Base-by-base conservation (phyloP, 1,284 basidiomycete species). In the Trichosporon faecale region DNA sequence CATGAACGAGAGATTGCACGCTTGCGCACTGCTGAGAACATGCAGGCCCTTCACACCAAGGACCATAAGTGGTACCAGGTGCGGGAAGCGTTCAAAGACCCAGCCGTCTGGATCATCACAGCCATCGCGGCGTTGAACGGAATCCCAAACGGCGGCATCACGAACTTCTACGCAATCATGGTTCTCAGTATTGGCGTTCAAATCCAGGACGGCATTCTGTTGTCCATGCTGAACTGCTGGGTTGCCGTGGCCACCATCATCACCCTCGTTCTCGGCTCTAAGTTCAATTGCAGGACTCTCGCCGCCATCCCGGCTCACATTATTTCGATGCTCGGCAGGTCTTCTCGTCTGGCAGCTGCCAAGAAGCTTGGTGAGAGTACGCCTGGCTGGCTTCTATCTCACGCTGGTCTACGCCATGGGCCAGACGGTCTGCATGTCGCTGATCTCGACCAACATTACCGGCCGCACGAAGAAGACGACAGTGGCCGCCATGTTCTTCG, bases 1-100 rank as follows among this genome's bases (percentile, higher is more conserved):
- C 66, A 72, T 8, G 75, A 79, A n/a, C 78, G 77, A 63, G 60
- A 68, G 23, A 68, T 79, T 31, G 77, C 79, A 31, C 61, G 74
- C 25, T 73, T 76, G 11, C 75, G 80, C 40, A 67, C 65, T 2
- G 69, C 57, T 12, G 65, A 67, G 37, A 81, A 79, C 70, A 71
- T 74, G 60, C 78, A 80, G 70, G 76, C 73, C 64, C 70, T 76
- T 65, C 74, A 74, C 46, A 65, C 73, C 8, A 75, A 72, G 40
- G 33, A 68, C 2, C 79, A 68, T 61, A 71, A 74, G 29, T 66
- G 66, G 29, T 71, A 76, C 16, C 79, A 81, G 70, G 73, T 75
- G 2, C 46, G 31, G 35, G 78, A 80, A 46, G 74, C 73, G 0
- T 49, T 73, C 46, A 74, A 21, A 12, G 80, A 82, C 60, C 67